phyloP scores from a whole-genome alignment of 768 basidiomycete genomes.

The Naganishia friedmannii region DNA sequence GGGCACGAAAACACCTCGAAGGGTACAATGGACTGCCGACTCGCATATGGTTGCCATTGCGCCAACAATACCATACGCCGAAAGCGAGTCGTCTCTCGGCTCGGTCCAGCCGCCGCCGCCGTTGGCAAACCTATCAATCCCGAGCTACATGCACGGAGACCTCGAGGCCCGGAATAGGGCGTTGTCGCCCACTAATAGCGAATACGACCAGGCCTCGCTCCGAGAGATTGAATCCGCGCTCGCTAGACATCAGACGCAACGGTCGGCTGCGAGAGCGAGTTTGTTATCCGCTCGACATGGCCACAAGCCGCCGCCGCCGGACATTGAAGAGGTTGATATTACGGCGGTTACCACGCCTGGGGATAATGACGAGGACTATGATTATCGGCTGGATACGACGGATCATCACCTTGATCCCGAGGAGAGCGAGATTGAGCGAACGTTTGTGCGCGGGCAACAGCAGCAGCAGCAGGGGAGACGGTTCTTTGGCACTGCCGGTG shows the following conservation, averaged over 20 bases:
- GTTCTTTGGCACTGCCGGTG: background rate
- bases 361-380: constrained; percentile 46
- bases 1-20: constrained; percentile 44
- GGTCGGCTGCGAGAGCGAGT: constrained; percentile 8
- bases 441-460: background rate
- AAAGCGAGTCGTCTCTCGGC: background rate
- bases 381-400: constrained; percentile 46
- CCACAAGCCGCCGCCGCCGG: background rate
- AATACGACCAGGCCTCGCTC: constrained; percentile 18
- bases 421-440: constrained; percentile 19
- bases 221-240: constrained; percentile 22
- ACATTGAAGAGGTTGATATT: constrained; percentile 18
- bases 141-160: background rate
- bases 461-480: background rate
- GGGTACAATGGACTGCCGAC: constrained; percentile 48
- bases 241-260: constrained; percentile 33
- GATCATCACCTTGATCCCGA: constrained; percentile 15
- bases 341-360: constrained; percentile 19
- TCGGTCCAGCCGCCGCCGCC: background rate
- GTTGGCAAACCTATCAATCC: background rate
- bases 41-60: constrained; percentile 44
- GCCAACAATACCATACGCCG: constrained; percentile 20
- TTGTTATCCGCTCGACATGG: background rate
- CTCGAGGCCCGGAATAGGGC: background rate
- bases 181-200: constrained; percentile 14